Percentiles rank a stretch among this genome's conserved stretches.
These are phyloP conservation scores for Saposhnikovia divaricata DNA, from an alignment of 129 eudicot genomes.

Conservation along the genomic window DNA sequence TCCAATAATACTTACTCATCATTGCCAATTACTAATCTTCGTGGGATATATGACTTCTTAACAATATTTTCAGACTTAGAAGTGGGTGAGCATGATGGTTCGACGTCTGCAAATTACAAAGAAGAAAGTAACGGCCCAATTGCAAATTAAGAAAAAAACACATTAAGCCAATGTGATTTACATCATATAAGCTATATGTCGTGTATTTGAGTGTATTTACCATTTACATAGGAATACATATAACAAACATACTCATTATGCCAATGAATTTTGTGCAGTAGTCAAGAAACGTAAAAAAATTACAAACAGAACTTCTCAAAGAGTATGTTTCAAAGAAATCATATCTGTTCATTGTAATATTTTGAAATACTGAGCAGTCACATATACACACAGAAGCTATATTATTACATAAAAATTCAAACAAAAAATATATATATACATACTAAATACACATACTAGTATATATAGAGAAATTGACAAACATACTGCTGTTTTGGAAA, in stretches of 20 bases:
- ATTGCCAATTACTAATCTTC: constrained; percentile 66
- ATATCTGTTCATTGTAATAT: not conserved
- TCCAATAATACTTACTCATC: constrained; percentile 60
- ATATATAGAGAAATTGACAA: not conserved
- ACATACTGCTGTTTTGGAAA: not conserved
- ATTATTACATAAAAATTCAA: not conserved
- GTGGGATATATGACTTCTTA: constrained; percentile 65
- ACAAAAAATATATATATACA: not conserved
- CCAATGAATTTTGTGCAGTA: not conserved
- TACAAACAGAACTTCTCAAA: not conserved
- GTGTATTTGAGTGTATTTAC: not conserved
- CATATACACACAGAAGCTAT: not conserved
- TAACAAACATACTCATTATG: not conserved
- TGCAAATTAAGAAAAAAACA: not conserved
- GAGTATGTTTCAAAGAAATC: not conserved
- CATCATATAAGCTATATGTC: not conserved
- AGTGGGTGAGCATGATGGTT: constrained; percentile 25
- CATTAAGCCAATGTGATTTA: not conserved
- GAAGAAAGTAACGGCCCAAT: not conserved
- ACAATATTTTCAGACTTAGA: constrained; percentile 34
- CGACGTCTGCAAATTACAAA: constrained; percentile 48
- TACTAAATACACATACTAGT: not conserved
- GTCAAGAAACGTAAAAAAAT: not conserved
- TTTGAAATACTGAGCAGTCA: not conserved
- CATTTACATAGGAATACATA: not conserved